Base-by-base conservation (phyloP, 106 monocot genomes). In the Triglochin maritima region DNA sequence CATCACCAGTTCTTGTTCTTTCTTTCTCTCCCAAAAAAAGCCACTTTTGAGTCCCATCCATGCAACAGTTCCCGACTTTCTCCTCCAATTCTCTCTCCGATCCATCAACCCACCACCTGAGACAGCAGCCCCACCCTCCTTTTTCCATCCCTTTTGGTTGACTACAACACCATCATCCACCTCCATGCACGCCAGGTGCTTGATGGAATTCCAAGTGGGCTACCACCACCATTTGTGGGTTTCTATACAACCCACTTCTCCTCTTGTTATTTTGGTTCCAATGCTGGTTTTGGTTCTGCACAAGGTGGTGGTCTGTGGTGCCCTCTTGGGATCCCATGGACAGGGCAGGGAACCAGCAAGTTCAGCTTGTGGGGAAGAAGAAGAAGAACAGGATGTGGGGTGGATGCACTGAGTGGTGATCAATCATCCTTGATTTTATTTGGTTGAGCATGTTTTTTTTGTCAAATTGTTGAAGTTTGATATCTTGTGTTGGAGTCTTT, bases 111-210 rank as follows among this genome's bases (percentile, higher is more conserved):
- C 52, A 52, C 9, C 52, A 52, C 52, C 52, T 11, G 11, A 8
- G 52, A 52, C 11, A 52, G 2, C 11, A 52, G 2, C 52, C 7
- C 11, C 7, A 8, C 11, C 9, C 11, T 11, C 52, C 52, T 52
- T 52, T 52, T 52, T 52, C 0, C 9, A 52, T 11, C 52, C 9
- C 11, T 52, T 52, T 8, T 52, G 52, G 7, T 52, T 52, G 29
- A 29, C 50, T 2, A 9, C 62, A 63, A 63, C 42, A 63, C 15
- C 13, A 63, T 63, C 62, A 63, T 63, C 62, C 41, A 13, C 62
- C 41, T 9, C 5, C 13, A 9, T 45, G 62, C 62, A 63, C 62
- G 62, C 62, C 62, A 63, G 62, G 42, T 42, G 62, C 62, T 63
- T 15, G 62, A 44, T 63, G 44, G 13, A 63, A 44, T 63, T 7